Conservation (phyloP, 2,329 filamentous ascomycete genomes). For the Diplodia intermedia region DNA sequence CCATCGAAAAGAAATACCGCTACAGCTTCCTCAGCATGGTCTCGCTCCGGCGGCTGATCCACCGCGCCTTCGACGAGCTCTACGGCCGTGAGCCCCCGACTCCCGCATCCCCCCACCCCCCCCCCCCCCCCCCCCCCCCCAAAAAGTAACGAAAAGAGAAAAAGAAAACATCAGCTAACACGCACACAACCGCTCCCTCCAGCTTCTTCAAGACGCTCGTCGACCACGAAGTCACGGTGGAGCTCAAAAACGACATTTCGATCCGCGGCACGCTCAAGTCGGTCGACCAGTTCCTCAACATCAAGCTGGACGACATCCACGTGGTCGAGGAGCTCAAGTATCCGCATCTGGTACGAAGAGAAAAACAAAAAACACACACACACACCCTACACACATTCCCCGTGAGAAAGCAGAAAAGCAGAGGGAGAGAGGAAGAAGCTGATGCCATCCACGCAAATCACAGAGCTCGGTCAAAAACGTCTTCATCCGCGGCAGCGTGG, state of each 20-base stretch:
- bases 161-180: background rate
- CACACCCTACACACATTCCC: background rate
- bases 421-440: background rate
- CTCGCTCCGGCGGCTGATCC: conserved; percentile 60
- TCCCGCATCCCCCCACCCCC: no score
- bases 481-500: conserved; percentile 92
- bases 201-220: conserved; percentile 98
- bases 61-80: conserved; percentile 61
- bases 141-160: no score
- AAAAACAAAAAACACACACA: background rate
- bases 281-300: conserved; percentile 98
- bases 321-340: conserved; percentile 95
- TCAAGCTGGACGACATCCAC: conserved; percentile 94
- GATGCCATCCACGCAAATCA: background rate
- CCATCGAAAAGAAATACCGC: conserved; percentile 52
- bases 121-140: no score
- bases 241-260: conserved; percentile 99
- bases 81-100: conserved; percentile 55
- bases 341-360: conserved; percentile 75
- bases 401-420: no score
- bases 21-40: conserved; percentile 67
- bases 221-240: conserved; percentile 95
- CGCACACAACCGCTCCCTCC: background rate
- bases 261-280: conserved; percentile 95
- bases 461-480: conserved; percentile 89